Base-by-base conservation (phyloP, 2,329 filamentous ascomycete species). In the Leptosphaerulina australis region DNA sequence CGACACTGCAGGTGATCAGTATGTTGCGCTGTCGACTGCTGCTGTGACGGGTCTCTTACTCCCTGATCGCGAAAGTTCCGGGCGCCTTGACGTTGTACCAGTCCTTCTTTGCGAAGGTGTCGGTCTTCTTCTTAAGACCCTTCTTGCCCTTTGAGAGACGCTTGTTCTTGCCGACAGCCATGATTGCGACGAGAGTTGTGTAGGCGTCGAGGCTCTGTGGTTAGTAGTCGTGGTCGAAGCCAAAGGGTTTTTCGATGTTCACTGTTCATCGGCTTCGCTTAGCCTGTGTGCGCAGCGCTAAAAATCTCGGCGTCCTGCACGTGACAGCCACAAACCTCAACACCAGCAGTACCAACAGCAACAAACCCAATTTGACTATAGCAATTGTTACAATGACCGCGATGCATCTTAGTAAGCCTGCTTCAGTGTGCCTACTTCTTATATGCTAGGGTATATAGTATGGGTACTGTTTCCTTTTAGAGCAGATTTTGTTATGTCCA, bases 71-170 rank as follows among this genome's bases (percentile, higher is more conserved):
- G 85, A 97, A 97, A 70, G 92, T 95, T 70, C 91, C 91, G 69
- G 94, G 94, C 55, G 94, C 93, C 91, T 97, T 97, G 81, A 99
- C 87, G 74, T 88, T 90, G 83, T 92, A 99, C 90, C 95, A 97
- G 79, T 97, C 94, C 86, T 99, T 99, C 78, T 93, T 90, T 74
- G 92, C 86, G 85, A 97, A 97, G 74, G 94, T 93, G 80, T 99
- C 94, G 74, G 92, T 93, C 83, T 93, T 93, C 93, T 99, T 97
- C 91, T 97, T 97, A 78, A 97, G 85, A 80, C 94, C 93, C 88
- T 99, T 99, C 91, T 97, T 99, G 83, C 94, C 94, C 87, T 99
- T 99, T 68, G 94, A 97, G 84, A 99, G 87, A 86, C 94, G 91
- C 91, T 99, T 99, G 88, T 99, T 99, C 90, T 91, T 91, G 83